phyloP scores from a whole-genome alignment of 805 yeast genomes.

The Candida tallmaniae region DNA sequence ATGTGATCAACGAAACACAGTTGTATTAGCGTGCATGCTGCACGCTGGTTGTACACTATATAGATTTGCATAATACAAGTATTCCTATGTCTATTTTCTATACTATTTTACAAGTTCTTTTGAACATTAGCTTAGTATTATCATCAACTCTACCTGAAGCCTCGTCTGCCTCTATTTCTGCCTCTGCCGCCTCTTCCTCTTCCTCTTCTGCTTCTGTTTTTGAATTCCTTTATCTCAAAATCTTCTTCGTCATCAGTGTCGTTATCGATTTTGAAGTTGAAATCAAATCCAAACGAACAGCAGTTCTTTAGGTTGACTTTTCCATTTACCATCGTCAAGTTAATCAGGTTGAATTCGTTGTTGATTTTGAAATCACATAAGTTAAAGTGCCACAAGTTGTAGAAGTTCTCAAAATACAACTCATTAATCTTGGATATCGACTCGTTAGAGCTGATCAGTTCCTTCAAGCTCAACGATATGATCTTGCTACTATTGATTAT shows the following conservation, averaged over 20 bases:
- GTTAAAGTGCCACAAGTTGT: constrained; percentile 74
- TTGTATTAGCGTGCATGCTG: background rate
- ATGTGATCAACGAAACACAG: background rate
- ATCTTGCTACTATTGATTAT: constrained; percentile 38
- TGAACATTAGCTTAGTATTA: background rate
- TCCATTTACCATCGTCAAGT: constrained; percentile 37
- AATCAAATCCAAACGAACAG: constrained; percentile 59
- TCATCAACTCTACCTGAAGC: constrained; percentile 1
- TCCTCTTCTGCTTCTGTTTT: constrained; percentile 14
- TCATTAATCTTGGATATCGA: constrained; percentile 45
- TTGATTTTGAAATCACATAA: constrained; percentile 48
- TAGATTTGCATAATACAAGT: too few relatives aligned
- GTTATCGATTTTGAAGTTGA: constrained; percentile 36
- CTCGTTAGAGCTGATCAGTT: constrained; percentile 12
- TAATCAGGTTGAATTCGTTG: constrained; percentile 32
- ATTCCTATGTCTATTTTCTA: background rate
- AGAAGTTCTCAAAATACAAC: constrained; percentile 58
- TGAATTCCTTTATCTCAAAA: constrained; percentile 12
- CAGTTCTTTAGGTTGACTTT: constrained; percentile 49
- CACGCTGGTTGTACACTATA: too few relatives aligned
- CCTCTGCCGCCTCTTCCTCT: constrained; percentile 16
- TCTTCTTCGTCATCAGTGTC: constrained; percentile 12
- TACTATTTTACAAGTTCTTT: background rate
- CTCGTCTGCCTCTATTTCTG: constrained; percentile 7
- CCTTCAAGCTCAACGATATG: constrained; percentile 38